Evolutionary conservation across 768 basidiomycete species (phyloP).

Genomic region (Nevesoporus exiguus): DNA sequence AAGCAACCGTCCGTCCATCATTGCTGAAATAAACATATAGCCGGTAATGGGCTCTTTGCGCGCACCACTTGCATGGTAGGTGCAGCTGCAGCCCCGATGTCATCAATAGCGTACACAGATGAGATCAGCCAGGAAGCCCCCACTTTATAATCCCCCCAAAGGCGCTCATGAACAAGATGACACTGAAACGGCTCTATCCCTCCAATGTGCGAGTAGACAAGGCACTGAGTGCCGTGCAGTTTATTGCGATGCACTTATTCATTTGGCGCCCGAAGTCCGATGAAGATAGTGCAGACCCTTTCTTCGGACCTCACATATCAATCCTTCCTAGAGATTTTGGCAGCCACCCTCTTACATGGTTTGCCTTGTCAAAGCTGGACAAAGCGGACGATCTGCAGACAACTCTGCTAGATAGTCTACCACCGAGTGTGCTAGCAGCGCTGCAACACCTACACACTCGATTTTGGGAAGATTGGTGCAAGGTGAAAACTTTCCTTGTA

Average conservation of each 20-base stretch:
- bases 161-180: constrained; percentile 70
- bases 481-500: constrained; percentile 52
- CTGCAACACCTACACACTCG: constrained; percentile 43
- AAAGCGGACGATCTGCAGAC: constrained; percentile 14
- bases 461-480: constrained; percentile 59
- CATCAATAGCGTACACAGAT: neutral
- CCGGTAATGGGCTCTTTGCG: constrained; percentile 71
- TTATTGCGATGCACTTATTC: constrained; percentile 77
- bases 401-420: constrained; percentile 43
- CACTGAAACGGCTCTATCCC: constrained; percentile 62
- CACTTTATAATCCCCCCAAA: constrained; percentile 70
- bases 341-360: constrained; percentile 82
- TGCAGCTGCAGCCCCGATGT: neutral
- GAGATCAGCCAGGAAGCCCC: constrained; percentile 45
- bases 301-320: constrained; percentile 75
- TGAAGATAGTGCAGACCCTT: constrained; percentile 47
- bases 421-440: constrained; percentile 42
- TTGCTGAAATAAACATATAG: constrained; percentile 25
- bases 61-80: constrained; percentile 40
- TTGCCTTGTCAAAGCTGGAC: constrained; percentile 32
- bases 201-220: constrained; percentile 12
- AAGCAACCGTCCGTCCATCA: neutral
- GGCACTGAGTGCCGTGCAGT: constrained; percentile 60
- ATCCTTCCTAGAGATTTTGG: constrained; percentile 71
- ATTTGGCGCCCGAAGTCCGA: constrained; percentile 53